A percentile compares a stretch with the other conserved stretches of the same genome.
Conservation (phyloP, 345 rosid species). For the Corchorus olitorius region DNA sequence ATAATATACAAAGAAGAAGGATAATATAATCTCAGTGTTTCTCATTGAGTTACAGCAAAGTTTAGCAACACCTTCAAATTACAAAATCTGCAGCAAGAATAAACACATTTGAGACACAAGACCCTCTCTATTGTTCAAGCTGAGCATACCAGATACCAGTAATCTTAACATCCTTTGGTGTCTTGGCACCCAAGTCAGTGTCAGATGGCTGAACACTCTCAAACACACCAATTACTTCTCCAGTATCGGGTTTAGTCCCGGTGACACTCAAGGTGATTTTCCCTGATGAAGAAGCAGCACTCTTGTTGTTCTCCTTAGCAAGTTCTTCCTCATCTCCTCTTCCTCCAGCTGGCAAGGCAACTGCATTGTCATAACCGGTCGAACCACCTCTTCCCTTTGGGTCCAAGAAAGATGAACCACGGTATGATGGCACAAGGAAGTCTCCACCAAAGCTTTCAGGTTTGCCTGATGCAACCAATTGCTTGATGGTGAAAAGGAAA, state of each 20-base stretch:
- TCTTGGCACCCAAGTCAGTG: constrained; percentile 95
- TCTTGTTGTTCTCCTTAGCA: constrained; percentile 80
- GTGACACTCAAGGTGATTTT: constrained; percentile 85
- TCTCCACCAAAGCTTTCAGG: constrained; percentile 74
- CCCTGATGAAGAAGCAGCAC: constrained; percentile 62
- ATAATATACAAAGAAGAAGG: constrained; percentile 37
- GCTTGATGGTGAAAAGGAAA: constrained; percentile 85
- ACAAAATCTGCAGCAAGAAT: constrained; percentile 40
- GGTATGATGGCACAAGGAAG: constrained; percentile 77
- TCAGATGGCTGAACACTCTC: constrained; percentile 99
- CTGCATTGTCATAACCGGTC: constrained; percentile 84
- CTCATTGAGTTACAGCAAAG: constrained; percentile 30
- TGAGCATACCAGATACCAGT: constrained; percentile 97
- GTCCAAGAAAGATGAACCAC: constrained; percentile 88
- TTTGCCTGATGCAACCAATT: constrained; percentile 79
- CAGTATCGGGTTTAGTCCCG: constrained; percentile 82
- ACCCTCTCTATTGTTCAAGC: constrained; percentile 58
- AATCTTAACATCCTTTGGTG: constrained; percentile 95
- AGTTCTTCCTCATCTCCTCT: constrained; percentile 97
- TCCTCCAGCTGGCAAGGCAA: constrained; percentile 94
- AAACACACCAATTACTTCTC: constrained; percentile 92
- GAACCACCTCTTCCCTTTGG: constrained; percentile 95
- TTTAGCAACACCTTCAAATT: constrained; percentile 37
- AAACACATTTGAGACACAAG: constrained; percentile 21
- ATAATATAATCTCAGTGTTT: constrained; percentile 18